Evolutionary conservation across 2,329 filamentous ascomycete species (phyloP).

Genomic region (Teratosphaeria viscida): DNA sequence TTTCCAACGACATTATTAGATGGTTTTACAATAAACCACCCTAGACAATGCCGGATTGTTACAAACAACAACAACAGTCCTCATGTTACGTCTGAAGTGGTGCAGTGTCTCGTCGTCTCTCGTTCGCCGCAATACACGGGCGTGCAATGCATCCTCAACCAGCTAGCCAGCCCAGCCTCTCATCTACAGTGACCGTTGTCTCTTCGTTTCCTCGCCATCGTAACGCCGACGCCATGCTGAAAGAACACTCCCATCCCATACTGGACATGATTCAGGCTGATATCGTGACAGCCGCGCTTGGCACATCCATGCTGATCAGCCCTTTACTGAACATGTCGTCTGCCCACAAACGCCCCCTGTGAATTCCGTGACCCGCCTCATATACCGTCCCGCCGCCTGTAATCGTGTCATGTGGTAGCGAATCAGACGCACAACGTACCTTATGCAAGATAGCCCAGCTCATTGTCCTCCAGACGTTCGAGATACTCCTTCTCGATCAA

Average conservation of each 20-base stretch:
- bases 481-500: slow-evolving; percentile 98
- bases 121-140: neutral
- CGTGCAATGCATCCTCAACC: neutral
- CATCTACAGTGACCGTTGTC: neutral
- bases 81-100: neutral
- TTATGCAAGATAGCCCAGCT: slow-evolving; percentile 86
- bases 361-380: neutral
- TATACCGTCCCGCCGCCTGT: neutral
- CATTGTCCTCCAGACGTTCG: slow-evolving; percentile 87
- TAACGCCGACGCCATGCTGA: slow-evolving; percentile 18
- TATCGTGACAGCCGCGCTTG: neutral
- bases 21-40: too few relatives aligned
- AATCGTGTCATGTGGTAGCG: neutral
- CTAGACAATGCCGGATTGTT: neutral
- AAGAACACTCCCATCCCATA: neutral
- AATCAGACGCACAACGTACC: neutral
- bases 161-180: neutral
- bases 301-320: neutral
- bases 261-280: neutral
- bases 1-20: neutral
- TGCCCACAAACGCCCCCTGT: neutral
- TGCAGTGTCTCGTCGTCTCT: neutral
- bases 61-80: neutral
- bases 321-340: neutral
- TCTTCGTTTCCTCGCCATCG: neutral